phyloP scores from a whole-genome alignment of 2,329 filamentous ascomycete genomes.

The Colletotrichum agaves region DNA sequence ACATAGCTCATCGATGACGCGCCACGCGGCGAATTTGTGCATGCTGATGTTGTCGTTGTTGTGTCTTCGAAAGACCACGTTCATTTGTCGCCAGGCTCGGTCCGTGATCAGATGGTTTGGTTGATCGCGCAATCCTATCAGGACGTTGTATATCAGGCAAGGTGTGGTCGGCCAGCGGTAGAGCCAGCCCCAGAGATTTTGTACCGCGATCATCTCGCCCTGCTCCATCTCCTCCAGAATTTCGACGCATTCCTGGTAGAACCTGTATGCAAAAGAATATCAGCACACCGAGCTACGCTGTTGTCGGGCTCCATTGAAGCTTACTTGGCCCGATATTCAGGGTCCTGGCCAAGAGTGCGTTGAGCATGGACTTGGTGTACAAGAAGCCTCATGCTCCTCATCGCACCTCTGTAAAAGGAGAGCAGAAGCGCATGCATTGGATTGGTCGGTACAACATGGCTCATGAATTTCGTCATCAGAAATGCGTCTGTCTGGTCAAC shows the following conservation, averaged over 20 bases:
- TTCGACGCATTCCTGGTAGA: slow-evolving; percentile 31
- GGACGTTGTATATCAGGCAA: slow-evolving; percentile 27
- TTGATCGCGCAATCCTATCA: slow-evolving; percentile 35
- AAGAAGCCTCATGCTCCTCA: slow-evolving; percentile 23
- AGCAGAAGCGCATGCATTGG: slow-evolving; percentile 6
- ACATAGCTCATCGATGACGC: slow-evolving; percentile 37
- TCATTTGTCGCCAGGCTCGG: slow-evolving; percentile 39
- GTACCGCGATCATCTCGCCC: slow-evolving; percentile 31
- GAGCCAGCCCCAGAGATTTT: slow-evolving; percentile 37
- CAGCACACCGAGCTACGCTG: background rate
- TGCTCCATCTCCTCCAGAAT: slow-evolving; percentile 38
- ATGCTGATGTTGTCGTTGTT: slow-evolving; percentile 38
- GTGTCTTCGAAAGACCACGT: slow-evolving; percentile 36
- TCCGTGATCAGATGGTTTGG: slow-evolving; percentile 32
- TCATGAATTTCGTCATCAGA: slow-evolving; percentile 29
- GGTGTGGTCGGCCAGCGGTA: slow-evolving; percentile 37
- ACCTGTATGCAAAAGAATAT: background rate
- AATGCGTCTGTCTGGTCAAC: slow-evolving; percentile 26
- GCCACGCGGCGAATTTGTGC: slow-evolving; percentile 36
- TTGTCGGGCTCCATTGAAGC: background rate
- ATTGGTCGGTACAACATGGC: slow-evolving; percentile 8
- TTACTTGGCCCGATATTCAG: slow-evolving; percentile 21
- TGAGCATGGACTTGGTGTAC: background rate
- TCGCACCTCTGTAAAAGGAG: slow-evolving; percentile 1
- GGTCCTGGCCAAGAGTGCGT: background rate